A percentile compares a stretch with the other conserved stretches of the same genome.
These are phyloP conservation scores for Phytophthora colocasiae DNA, from an alignment of 352 stramenopile genomes.

Conservation along the genomic window DNA sequence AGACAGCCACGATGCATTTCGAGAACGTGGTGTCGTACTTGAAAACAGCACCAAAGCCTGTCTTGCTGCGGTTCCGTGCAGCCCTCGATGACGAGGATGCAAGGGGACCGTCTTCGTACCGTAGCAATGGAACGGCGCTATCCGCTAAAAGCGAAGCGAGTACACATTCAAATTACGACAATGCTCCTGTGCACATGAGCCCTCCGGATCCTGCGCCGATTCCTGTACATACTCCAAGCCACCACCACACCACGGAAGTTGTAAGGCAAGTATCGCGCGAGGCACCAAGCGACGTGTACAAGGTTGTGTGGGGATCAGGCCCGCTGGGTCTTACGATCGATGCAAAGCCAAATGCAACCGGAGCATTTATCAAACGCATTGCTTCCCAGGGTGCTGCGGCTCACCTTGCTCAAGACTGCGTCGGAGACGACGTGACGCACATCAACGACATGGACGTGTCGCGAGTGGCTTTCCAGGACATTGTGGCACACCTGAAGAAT, in stretches of 20 bases:
- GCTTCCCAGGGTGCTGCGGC: conserved; percentile 72
- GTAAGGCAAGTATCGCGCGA: conserved; percentile 47
- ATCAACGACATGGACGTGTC: conserved; percentile 90
- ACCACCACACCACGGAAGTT: conserved; percentile 32
- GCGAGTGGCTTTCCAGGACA: conserved; percentile 76
- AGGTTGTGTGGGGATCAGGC: conserved; percentile 79
- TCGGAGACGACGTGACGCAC: conserved; percentile 82
- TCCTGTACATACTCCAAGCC: neutral
- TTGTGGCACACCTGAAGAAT: conserved; percentile 81
- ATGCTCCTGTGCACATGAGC: conserved; percentile 24
- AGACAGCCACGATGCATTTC: conserved; percentile 74
- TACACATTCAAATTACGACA: conserved; percentile 42
- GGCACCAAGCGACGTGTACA: conserved; percentile 64
- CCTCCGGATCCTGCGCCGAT: conserved; percentile 25
- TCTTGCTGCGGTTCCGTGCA: conserved; percentile 73
- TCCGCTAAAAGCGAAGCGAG: conserved; percentile 33
- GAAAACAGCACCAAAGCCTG: conserved; percentile 83
- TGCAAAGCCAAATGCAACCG: conserved; percentile 55
- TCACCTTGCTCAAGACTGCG: conserved; percentile 80
- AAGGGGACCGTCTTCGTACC: conserved; percentile 35
- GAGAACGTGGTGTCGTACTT: conserved; percentile 85
- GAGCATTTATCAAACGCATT: conserved; percentile 89
- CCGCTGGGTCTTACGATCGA: conserved; percentile 86
- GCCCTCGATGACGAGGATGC: conserved; percentile 45
- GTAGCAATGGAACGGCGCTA: conserved; percentile 41